A percentile compares a stretch with the other conserved stretches of the same genome.
These are phyloP conservation scores for Pseudohalonectria lignicola DNA, from an alignment of 2,329 filamentous ascomycete species.

Conservation along the genomic window DNA sequence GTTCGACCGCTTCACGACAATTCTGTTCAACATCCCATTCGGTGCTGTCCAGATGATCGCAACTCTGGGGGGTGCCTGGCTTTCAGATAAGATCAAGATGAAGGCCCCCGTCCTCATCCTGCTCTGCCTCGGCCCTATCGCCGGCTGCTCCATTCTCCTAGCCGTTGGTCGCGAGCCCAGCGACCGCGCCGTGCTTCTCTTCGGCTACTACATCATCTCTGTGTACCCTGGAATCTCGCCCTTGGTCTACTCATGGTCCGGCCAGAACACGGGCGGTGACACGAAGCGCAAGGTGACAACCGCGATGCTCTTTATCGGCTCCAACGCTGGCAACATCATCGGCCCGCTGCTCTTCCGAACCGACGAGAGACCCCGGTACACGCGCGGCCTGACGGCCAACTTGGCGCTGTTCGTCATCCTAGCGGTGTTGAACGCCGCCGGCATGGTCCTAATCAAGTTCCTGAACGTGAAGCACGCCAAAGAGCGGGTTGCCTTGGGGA, in stretches of 20 bases:
- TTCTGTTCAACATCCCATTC: slow-evolving; percentile 44
- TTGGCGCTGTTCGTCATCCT: slow-evolving; percentile 48
- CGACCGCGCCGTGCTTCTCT: slow-evolving; percentile 44
- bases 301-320: slow-evolving; percentile 52
- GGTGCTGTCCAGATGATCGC: slow-evolving; percentile 44
- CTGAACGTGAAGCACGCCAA: slow-evolving; percentile 6
- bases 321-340: slow-evolving; percentile 51
- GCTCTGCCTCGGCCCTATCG: slow-evolving; percentile 16
- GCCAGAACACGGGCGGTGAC: slow-evolving; percentile 55
- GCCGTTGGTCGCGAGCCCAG: slow-evolving; percentile 34
- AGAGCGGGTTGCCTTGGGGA: slow-evolving; percentile 7
- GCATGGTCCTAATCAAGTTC: slow-evolving; percentile 3
- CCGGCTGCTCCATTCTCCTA: slow-evolving; percentile 14
- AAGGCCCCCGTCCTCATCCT: slow-evolving; percentile 35
- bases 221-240: slow-evolving; percentile 29
- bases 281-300: slow-evolving; percentile 62
- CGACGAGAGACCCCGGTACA: slow-evolving; percentile 45
- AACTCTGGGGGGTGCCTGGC: slow-evolving; percentile 42
- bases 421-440: neutral
- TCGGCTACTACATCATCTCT: slow-evolving; percentile 8
- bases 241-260: slow-evolving; percentile 49
- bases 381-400: slow-evolving; percentile 45
- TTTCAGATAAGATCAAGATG: slow-evolving; percentile 40
- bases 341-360: slow-evolving; percentile 52
- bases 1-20: slow-evolving; percentile 36